Conservation (phyloP, 306 rosid species). For the Fragaria ananassa region DNA sequence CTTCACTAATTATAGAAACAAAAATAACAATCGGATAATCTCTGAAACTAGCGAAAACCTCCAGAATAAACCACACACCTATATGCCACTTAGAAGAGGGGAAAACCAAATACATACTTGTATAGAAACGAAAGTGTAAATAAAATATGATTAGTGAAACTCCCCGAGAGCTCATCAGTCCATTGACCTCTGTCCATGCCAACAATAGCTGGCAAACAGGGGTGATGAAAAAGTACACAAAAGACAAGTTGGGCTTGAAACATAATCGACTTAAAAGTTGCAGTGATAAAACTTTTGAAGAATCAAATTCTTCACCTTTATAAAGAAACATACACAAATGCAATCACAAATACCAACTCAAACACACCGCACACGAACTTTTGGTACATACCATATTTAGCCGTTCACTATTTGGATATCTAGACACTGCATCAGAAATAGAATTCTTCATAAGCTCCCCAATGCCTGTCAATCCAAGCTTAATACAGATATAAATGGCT, state of each 20-base stretch:
- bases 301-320: background rate
- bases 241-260: background rate
- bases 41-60: conserved; percentile 2
- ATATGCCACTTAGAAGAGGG: background rate
- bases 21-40: background rate
- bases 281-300: background rate
- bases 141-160: conserved; percentile 5
- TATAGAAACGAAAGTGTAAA: background rate
- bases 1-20: background rate
- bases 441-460: conserved; percentile 91
- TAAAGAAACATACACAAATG: background rate
- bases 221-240: background rate
- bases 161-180: background rate
- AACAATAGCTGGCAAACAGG: background rate
- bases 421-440: conserved; percentile 62
- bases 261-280: background rate
- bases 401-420: conserved; percentile 82
- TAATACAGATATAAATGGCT: conserved; percentile 86
- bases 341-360: conserved; percentile 6
- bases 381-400: conserved; percentile 59
- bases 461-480: conserved; percentile 93
- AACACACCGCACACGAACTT: conserved; percentile 6
- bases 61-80: background rate
- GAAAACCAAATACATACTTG: background rate
- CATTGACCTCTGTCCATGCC: background rate